phyloP scores from a whole-genome alignment of 495 filamentous ascomycete species.

The Penicillium psychrofluorescens region DNA sequence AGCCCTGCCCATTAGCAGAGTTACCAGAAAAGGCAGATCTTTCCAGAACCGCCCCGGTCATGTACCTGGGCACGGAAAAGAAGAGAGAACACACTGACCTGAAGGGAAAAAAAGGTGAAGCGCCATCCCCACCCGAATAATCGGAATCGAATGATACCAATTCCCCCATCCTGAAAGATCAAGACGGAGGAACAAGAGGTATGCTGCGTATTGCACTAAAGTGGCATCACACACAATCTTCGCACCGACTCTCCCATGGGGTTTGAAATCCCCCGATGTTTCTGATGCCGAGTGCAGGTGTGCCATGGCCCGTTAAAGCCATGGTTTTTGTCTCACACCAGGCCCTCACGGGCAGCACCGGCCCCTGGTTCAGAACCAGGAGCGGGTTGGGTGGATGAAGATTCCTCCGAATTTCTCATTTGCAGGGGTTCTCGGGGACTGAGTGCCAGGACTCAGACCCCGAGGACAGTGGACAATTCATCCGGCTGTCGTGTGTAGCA shows the following conservation, averaged over 20 bases:
- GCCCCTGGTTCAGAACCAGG: constrained; percentile 18
- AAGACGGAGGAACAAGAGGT: constrained; percentile 31
- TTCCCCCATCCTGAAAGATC: constrained; percentile 26
- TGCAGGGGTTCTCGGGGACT: constrained; percentile 47
- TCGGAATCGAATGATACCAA: constrained; percentile 97
- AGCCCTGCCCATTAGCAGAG: constrained; percentile 35
- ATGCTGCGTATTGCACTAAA: constrained; percentile 99
- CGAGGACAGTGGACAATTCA: constrained; percentile 21
- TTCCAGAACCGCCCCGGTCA: constrained; percentile 13
- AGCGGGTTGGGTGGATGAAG: constrained; percentile 59
- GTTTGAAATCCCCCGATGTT: constrained; percentile 62
- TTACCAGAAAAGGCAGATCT: constrained; percentile 21
- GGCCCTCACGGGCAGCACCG: constrained; percentile 83
- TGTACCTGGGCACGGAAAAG: not conserved
- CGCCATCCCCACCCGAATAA: constrained; percentile 84
- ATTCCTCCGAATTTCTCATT: constrained; percentile 99
- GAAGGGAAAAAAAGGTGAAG: constrained; percentile 53
- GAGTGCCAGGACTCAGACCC: constrained; percentile 2
- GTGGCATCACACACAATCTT: constrained; percentile 87
- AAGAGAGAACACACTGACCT: constrained; percentile 47
- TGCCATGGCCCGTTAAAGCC: constrained; percentile 8
- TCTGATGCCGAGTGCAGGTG: constrained; percentile 99
- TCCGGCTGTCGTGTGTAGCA: constrained; percentile 72
- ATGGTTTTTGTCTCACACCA: constrained; percentile 61
- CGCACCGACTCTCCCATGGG: constrained; percentile 88